Conservation (phyloP, 176 grass and related monocot species). For the Raddia distichophylla region DNA sequence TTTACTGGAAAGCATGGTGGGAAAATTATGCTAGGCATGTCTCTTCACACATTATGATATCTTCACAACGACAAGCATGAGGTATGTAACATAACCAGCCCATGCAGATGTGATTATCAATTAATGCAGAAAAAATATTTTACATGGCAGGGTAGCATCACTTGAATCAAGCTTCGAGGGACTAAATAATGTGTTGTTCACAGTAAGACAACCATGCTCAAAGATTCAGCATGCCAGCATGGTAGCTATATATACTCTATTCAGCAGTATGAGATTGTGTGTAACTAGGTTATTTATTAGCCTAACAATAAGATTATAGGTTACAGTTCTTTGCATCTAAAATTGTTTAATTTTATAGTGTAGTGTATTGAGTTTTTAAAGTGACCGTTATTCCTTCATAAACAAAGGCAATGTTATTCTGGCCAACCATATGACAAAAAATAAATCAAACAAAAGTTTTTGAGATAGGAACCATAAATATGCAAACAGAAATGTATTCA, state of each 20-base stretch:
- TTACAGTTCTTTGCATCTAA: neutral
- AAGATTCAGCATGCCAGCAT: constrained; percentile 14
- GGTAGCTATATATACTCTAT: neutral
- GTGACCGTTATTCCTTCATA: neutral
- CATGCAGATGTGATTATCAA: neutral
- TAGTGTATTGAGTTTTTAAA: neutral
- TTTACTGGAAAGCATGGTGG: neutral
- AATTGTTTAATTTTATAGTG: neutral
- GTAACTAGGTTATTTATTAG: neutral
- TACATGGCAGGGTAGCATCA: neutral
- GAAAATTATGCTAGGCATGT: neutral
- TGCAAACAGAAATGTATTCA: constrained; percentile 36
- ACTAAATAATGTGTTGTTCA: neutral
- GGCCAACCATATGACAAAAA: constrained; percentile 26
- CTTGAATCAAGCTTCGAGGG: neutral
- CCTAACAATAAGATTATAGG: neutral
- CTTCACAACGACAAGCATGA: neutral
- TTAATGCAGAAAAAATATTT: neutral
- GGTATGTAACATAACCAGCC: neutral
- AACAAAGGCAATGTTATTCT: constrained; percentile 28
- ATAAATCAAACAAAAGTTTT: constrained; percentile 17
- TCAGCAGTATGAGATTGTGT: constrained; percentile 11
- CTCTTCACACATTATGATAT: neutral
- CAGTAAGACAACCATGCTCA: neutral
- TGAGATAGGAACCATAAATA: neutral